phyloP scores from a whole-genome alignment of 2,329 filamentous ascomycete species.

The Fusarium sp. region DNA sequence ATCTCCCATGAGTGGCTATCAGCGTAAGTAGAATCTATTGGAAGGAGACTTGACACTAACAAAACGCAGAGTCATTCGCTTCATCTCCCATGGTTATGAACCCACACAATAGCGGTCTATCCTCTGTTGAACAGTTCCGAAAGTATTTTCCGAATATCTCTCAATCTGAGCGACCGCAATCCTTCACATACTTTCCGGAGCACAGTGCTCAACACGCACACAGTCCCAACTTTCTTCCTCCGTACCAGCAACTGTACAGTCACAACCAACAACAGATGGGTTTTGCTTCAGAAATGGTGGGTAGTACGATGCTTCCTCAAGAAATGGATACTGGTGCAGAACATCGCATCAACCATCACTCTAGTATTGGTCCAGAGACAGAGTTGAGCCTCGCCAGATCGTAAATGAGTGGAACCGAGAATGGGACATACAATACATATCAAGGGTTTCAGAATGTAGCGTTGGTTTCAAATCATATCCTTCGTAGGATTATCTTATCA shows the following conservation, averaged over 20 bases:
- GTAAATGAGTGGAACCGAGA: not conserved
- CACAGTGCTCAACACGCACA: not conserved
- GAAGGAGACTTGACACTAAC: slow-evolving; percentile 6
- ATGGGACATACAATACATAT: not conserved
- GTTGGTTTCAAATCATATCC: not conserved
- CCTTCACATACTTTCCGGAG: slow-evolving; percentile 31
- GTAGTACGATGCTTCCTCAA: slow-evolving; percentile 15
- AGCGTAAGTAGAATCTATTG: slow-evolving; percentile 20
- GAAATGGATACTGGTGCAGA: slow-evolving; percentile 37
- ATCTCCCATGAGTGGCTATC: slow-evolving; percentile 37
- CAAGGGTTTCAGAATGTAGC: not conserved
- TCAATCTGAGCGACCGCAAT: slow-evolving; percentile 26
- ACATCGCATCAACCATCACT: not conserved
- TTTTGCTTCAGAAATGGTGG: slow-evolving; percentile 39
- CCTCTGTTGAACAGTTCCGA: slow-evolving; percentile 28
- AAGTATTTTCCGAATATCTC: slow-evolving; percentile 32
- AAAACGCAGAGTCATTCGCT: slow-evolving; percentile 18
- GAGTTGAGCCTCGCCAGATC: slow-evolving; percentile 3
- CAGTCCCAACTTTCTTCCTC: slow-evolving; percentile 20
- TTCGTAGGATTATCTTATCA: not conserved
- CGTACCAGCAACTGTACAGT: slow-evolving; percentile 18
- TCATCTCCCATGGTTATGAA: slow-evolving; percentile 19
- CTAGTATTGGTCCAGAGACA: slow-evolving; percentile 3
- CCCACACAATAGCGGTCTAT: slow-evolving; percentile 27
- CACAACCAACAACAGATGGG: slow-evolving; percentile 14